Conservation (phyloP, 192 early-diverging fungal species). For the Dissophora globulifera region DNA sequence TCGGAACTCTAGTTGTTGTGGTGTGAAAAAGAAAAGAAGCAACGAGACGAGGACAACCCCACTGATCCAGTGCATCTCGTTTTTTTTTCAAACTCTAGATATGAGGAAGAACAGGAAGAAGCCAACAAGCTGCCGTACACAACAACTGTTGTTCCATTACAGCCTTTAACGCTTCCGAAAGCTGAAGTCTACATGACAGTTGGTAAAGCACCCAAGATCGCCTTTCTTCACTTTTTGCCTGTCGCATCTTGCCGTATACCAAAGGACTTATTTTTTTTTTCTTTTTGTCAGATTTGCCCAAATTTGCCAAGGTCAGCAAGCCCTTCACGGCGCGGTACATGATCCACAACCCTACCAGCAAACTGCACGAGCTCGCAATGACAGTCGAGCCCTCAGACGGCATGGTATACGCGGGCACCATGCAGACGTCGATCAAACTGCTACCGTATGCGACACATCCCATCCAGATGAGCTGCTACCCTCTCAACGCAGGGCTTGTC, state of each 20-base stretch:
- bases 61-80: background rate
- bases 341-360: constrained; percentile 69
- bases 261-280: too few species aligned
- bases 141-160: constrained; percentile 38
- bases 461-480: constrained; percentile 70
- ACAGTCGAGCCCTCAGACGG: constrained; percentile 73
- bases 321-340: constrained; percentile 71
- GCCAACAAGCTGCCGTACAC: constrained; percentile 18
- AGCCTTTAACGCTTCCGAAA: constrained; percentile 42
- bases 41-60: too few species aligned
- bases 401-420: constrained; percentile 82
- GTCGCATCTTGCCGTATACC: too few species aligned
- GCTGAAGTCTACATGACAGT: constrained; percentile 47
- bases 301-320: constrained; percentile 58
- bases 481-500: constrained; percentile 67
- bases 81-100: constrained; percentile 6
- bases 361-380: constrained; percentile 63
- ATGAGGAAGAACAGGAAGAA: constrained; percentile 15
- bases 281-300: constrained; percentile 66
- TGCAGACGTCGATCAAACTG: constrained; percentile 65
- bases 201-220: constrained; percentile 29
- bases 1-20: background rate
- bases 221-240: background rate
- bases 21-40: too few species aligned
- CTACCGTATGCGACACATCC: constrained; percentile 63